These are phyloP conservation scores for Fusarium odoratissimum DNA, from an alignment of 2,329 filamentous ascomycete genomes.

Conservation along the genomic window DNA sequence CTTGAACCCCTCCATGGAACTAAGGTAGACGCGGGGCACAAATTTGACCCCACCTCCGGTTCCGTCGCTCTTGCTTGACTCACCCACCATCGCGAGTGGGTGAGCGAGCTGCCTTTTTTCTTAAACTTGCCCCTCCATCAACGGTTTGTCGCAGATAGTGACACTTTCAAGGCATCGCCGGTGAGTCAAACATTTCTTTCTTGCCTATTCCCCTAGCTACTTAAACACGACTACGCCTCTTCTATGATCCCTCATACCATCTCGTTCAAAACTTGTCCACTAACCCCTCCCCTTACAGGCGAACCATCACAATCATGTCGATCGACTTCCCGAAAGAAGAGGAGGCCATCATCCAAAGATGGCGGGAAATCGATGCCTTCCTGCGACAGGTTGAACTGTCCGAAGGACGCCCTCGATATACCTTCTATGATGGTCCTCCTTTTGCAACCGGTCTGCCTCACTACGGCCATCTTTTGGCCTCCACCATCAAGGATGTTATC, in stretches of 20 bases:
- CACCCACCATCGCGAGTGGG: constrained; percentile 43
- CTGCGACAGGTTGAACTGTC: constrained; percentile 86
- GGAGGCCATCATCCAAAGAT: constrained; percentile 83
- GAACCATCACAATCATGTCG: constrained; percentile 67
- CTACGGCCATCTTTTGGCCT: constrained; percentile 82
- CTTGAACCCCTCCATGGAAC: background rate
- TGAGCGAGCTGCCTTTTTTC: constrained; percentile 30
- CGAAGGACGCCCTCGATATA: constrained; percentile 83
- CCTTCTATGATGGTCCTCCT: constrained; percentile 91
- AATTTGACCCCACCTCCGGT: constrained; percentile 38
- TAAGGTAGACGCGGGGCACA: constrained; percentile 40
- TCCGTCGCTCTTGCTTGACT: constrained; percentile 42
- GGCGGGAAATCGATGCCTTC: constrained; percentile 94
- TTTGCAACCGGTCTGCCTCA: constrained; percentile 79
- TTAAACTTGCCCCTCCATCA: constrained; percentile 45
- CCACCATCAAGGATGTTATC: constrained; percentile 97
- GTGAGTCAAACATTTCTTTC: constrained; percentile 23
- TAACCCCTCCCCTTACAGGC: constrained; percentile 25
- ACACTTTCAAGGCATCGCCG: constrained; percentile 15
- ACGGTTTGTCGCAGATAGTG: constrained; percentile 32
- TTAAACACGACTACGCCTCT: background rate
- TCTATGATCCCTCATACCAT: background rate
- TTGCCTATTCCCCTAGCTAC: background rate
- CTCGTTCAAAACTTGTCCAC: constrained; percentile 1
- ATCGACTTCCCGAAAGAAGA: constrained; percentile 95